Evolutionary conservation across 2,329 filamentous ascomycete species (phyloP).

Genomic region (Chrysoporthe puriensis): DNA sequence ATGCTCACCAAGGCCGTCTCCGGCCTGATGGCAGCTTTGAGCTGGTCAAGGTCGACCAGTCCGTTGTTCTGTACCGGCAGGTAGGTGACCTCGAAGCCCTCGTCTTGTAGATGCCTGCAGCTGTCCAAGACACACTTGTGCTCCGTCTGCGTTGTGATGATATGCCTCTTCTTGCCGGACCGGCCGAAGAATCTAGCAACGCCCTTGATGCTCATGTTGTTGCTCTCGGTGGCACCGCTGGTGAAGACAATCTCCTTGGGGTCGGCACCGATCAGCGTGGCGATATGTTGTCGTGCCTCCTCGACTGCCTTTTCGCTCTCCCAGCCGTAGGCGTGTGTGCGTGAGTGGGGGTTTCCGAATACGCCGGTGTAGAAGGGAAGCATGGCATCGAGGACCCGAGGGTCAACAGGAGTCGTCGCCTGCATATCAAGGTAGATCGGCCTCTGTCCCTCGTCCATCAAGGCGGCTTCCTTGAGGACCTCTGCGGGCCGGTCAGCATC

Average conservation of each 20-base stretch:
- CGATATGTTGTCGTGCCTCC: constrained; percentile 80
- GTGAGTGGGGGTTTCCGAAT: constrained; percentile 95
- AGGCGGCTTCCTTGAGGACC: constrained; percentile 86
- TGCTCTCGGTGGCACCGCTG: constrained; percentile 95
- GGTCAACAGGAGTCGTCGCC: constrained; percentile 93
- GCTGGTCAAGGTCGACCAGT: constrained; percentile 79
- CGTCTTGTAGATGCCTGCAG: constrained; percentile 94
- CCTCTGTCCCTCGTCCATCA: constrained; percentile 89
- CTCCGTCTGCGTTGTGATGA: constrained; percentile 96
- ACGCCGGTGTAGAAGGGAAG: constrained; percentile 90
- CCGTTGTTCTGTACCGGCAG: constrained; percentile 87
- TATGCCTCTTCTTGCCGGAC: constrained; percentile 95
- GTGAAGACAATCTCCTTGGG: constrained; percentile 99
- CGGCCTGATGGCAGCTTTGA: constrained; percentile 86
- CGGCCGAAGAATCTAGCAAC: constrained; percentile 94
- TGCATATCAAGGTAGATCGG: constrained; percentile 99
- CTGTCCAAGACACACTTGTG: constrained; percentile 99
- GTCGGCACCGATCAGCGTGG: constrained; percentile 87
- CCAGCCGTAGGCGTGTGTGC: constrained; percentile 98
- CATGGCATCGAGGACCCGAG: constrained; percentile 95
- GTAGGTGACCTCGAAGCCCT: constrained; percentile 97
- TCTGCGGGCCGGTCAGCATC: constrained; percentile 46
- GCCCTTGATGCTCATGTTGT: constrained; percentile 99
- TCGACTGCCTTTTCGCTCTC: constrained; percentile 95
- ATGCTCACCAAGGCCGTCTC: constrained; percentile 93